phyloP scores from a whole-genome alignment of 2,329 filamentous ascomycete species.

The Trichoderma atrobrunneum region DNA sequence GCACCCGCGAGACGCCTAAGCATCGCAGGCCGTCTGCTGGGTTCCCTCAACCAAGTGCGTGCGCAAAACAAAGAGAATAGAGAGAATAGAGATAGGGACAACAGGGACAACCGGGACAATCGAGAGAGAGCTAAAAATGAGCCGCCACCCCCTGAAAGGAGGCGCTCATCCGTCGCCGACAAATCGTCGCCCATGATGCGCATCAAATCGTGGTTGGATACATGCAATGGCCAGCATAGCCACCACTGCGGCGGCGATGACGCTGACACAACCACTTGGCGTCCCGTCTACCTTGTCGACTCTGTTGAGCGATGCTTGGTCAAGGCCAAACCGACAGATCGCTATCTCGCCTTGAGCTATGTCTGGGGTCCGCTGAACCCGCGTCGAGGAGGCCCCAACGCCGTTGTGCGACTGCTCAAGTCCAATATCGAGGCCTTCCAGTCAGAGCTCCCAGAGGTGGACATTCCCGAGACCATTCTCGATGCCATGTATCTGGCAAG shows the following conservation, averaged over 20 bases:
- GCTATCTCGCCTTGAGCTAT: slow-evolving; percentile 47
- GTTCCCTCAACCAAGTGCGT: slow-evolving; percentile 34
- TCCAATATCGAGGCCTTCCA: slow-evolving; percentile 39
- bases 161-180: slow-evolving; percentile 33
- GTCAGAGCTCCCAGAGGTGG: slow-evolving; percentile 35
- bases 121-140: slow-evolving; percentile 22
- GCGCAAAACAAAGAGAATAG: slow-evolving; percentile 25
- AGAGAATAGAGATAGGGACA: slow-evolving; percentile 22
- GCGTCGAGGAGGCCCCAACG: slow-evolving; percentile 29
- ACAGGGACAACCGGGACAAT: slow-evolving; percentile 26
- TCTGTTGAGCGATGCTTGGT: slow-evolving; percentile 40
- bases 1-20: slow-evolving; percentile 39
- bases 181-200: slow-evolving; percentile 37
- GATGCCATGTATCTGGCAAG: slow-evolving; percentile 45
- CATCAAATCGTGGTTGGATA: slow-evolving; percentile 44
- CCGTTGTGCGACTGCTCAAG: slow-evolving; percentile 33
- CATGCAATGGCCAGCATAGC: slow-evolving; percentile 42
- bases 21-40: slow-evolving; percentile 40
- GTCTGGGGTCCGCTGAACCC: slow-evolving; percentile 37
- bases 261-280: slow-evolving; percentile 34
- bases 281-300: slow-evolving; percentile 43
- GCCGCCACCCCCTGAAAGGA: slow-evolving; percentile 22
- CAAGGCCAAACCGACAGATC: slow-evolving; percentile 37
- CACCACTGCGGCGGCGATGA: slow-evolving; percentile 35
- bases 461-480: slow-evolving; percentile 41